Base-by-base conservation (phyloP, 2,329 filamentous ascomycete species). In the Plenodomus biglobosus region DNA sequence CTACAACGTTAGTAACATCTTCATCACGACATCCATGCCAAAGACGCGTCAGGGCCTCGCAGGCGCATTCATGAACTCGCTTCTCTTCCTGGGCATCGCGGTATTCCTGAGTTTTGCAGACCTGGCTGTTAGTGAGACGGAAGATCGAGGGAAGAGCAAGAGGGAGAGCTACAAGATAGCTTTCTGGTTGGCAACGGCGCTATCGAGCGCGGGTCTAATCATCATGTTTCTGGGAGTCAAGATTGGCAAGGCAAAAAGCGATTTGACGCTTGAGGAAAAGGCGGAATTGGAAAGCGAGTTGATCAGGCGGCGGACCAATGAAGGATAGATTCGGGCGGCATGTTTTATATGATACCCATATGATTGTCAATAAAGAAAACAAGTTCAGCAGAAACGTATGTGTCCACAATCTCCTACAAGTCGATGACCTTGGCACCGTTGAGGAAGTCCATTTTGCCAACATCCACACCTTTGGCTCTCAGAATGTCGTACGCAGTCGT, bases 371-470 rank as follows among this genome's bases (percentile, higher is more conserved):
- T 32, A 11, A 32, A 3, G 11, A 10, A 24, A 24, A 10, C 22
- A 24, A 24, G 22, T 24, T 24, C 22, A n/a, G n/a, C n/a, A n/a
- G n/a, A n/a, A n/a, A n/a, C n/a, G n/a, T n/a, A n/a, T n/a, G 7
- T 11, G 40, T 35, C 32, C 39, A 3, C 44, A 20, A 40, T 42
- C 6, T 20, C 38, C 16, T 22, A 24, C 7, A 47, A 17, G n/a
- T 27, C 21, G 2, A 50, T 41, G 3, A 44, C 20, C 3, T 37
- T 30, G 0, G 56, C 55, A 3, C 67, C 71, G 32, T 64, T 67
- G 35, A 84, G 56, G 63, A 74, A 87, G 60, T 86, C 80, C 43
- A 52, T 35, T 76, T 87, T 87, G 27, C 83, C 83, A 16, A 88
- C n/a, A 0, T 75, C 71, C 20, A 86, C 80, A 1, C 85, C 85